Percentiles rank a stretch among this genome's conserved stretches.
These are phyloP conservation scores for Bacidia rubella DNA, from an alignment of 495 filamentous ascomycete species.

Conservation along the genomic window DNA sequence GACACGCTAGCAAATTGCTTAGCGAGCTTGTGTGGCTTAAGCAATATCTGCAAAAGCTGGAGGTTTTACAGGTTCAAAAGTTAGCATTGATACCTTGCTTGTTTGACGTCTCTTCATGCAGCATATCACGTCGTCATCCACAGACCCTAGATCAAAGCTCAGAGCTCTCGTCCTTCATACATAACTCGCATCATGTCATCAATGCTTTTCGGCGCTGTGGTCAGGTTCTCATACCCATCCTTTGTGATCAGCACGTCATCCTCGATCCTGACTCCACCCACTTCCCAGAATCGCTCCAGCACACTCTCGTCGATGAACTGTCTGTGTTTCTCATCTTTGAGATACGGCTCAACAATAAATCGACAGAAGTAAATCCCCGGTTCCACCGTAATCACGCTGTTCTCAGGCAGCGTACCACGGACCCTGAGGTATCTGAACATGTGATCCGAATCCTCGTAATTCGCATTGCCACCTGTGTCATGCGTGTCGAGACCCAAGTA, in stretches of 20 bases:
- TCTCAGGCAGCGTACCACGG: constrained; percentile 51
- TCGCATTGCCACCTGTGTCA: constrained; percentile 51
- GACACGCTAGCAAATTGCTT: no score
- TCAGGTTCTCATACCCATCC: constrained; percentile 69
- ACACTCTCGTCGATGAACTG: constrained; percentile 62
- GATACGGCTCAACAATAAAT: constrained; percentile 79
- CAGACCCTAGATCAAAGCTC: neutral
- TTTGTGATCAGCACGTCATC: constrained; percentile 77
- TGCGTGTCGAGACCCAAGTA: constrained; percentile 86
- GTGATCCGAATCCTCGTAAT: constrained; percentile 69
- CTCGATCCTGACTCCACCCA: constrained; percentile 87
- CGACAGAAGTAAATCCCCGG: constrained; percentile 87
- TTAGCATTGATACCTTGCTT: no score
- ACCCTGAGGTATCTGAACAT: constrained; percentile 53
- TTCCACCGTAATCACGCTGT: constrained; percentile 78
- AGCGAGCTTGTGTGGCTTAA: no score
- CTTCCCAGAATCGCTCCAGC: constrained; percentile 54
- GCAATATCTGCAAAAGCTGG: no score
- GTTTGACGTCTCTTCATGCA: no score
- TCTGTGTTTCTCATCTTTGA: constrained; percentile 44
- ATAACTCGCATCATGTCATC: constrained; percentile 51
- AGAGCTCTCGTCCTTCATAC: neutral
- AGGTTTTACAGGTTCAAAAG: no score
- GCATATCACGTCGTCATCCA: no score
- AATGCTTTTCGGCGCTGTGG: constrained; percentile 66